Percentiles rank a stretch among this genome's conserved stretches.
Evolutionary conservation across 2,329 filamentous ascomycete species (phyloP).

Genomic region (Aspergillus ustus): DNA sequence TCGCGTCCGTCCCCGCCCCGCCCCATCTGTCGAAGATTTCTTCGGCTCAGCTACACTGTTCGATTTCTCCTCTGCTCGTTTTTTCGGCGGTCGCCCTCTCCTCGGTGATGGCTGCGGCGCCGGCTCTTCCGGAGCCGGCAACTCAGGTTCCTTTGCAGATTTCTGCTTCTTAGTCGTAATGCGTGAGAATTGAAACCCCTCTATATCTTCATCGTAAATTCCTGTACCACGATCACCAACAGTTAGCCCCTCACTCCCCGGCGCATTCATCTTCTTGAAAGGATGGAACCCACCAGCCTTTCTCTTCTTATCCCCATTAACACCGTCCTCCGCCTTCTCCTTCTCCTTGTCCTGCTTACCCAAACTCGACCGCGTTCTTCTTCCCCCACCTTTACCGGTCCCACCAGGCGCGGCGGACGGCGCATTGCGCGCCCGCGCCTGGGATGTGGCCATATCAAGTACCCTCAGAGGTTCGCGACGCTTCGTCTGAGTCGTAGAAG

Average conservation of each 20-base stretch:
- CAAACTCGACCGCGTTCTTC: slow-evolving; percentile 39
- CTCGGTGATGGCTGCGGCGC: slow-evolving; percentile 36
- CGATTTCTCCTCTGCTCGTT: slow-evolving; percentile 36
- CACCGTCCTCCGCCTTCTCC: slow-evolving; percentile 14
- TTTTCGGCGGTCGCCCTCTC: slow-evolving; percentile 49
- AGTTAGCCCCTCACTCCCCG: slow-evolving; percentile 13
- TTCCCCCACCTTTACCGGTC: slow-evolving; percentile 27
- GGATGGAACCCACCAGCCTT: slow-evolving; percentile 47
- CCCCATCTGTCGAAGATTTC: slow-evolving; percentile 27
- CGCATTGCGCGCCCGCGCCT: slow-evolving; percentile 43
- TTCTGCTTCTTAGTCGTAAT: slow-evolving; percentile 68
- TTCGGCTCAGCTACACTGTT: slow-evolving; percentile 21
- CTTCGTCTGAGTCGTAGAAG: slow-evolving; percentile 39
- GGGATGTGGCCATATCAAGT: slow-evolving; percentile 44
- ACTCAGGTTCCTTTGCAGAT: slow-evolving; percentile 45
- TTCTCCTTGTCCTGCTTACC: slow-evolving; percentile 33
- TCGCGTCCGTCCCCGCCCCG: slow-evolving; percentile 32
- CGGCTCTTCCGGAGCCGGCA: slow-evolving; percentile 46
- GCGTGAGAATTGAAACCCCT: slow-evolving; percentile 76
- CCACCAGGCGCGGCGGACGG: slow-evolving; percentile 32
- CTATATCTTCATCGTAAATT: slow-evolving; percentile 72
- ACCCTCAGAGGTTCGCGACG: slow-evolving; percentile 43
- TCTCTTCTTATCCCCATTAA: slow-evolving; percentile 43
- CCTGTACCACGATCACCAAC: slow-evolving; percentile 35
- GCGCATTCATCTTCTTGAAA: neutral